A percentile compares a stretch with the other conserved stretches of the same genome.
These are phyloP conservation scores for Pyricularia sp. DNA, from an alignment of 2,329 filamentous ascomycete genomes.

Conservation along the genomic window DNA sequence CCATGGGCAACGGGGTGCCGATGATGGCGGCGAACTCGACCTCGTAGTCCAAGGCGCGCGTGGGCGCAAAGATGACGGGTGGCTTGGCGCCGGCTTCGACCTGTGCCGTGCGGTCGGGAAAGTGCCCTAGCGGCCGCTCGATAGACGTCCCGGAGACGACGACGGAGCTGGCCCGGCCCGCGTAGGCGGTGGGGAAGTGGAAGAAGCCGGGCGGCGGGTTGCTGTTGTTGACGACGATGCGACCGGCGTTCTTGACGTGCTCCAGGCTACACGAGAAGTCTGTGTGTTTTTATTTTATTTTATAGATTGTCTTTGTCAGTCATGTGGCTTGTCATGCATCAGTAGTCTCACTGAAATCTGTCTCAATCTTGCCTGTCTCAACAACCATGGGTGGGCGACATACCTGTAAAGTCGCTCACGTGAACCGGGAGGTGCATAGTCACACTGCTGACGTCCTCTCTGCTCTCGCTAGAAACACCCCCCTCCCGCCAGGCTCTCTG, in stretches of 20 bases:
- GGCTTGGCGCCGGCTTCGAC: neutral
- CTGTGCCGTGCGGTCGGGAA: neutral
- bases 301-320: neutral
- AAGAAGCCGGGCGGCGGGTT: slow-evolving; percentile 30
- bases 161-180: slow-evolving; percentile 39
- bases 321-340: neutral
- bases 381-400: neutral
- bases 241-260: slow-evolving; percentile 36
- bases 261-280: slow-evolving; percentile 43
- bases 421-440: slow-evolving; percentile 35
- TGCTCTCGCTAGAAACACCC: neutral
- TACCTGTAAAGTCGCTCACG: slow-evolving; percentile 33
- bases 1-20: slow-evolving; percentile 24
- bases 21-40: slow-evolving; percentile 32
- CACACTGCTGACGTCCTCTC: neutral
- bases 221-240: slow-evolving; percentile 24
- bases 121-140: slow-evolving; percentile 13
- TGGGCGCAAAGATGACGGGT: neutral
- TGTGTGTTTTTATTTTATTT: slow-evolving; percentile 6
- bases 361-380: neutral
- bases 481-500: neutral
- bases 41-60: slow-evolving; percentile 15
- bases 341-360: neutral
- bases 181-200: slow-evolving; percentile 38
- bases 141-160: slow-evolving; percentile 33